Conservation (phyloP, 768 basidiomycete species). For the Termitomyces titanicus region DNA sequence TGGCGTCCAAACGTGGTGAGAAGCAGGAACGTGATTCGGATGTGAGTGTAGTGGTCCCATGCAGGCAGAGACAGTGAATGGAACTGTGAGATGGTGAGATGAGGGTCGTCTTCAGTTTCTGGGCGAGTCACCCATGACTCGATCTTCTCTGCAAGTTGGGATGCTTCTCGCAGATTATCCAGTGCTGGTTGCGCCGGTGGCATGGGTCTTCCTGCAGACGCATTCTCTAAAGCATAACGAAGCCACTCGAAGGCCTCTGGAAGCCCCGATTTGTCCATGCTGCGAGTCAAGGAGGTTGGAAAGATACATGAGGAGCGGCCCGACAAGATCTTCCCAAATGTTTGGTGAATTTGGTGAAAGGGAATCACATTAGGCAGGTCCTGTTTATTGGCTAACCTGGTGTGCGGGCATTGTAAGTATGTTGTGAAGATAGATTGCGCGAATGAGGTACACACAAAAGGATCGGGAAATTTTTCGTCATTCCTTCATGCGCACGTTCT, state of each 20-base stretch:
- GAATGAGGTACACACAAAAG: constrained; percentile 29
- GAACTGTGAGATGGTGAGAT: constrained; percentile 34
- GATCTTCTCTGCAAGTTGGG: constrained; percentile 28
- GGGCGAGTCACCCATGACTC: constrained; percentile 32
- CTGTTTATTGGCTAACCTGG: constrained; percentile 57
- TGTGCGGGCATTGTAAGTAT: neutral
- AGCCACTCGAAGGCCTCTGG: constrained; percentile 42
- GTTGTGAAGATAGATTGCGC: constrained; percentile 18
- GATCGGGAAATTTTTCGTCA: constrained; percentile 8
- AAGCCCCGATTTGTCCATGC: constrained; percentile 22
- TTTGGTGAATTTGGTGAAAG: constrained; percentile 40
- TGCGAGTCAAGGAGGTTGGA: constrained; percentile 18
- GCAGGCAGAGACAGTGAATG: constrained; percentile 27
- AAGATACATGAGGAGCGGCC: constrained; percentile 26
- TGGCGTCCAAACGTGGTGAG: constrained; percentile 36
- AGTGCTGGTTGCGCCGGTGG: neutral
- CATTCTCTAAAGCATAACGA: constrained; percentile 23
- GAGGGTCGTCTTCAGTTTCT: constrained; percentile 23
- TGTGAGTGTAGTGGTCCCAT: constrained; percentile 48
- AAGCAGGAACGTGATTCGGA: constrained; percentile 38
- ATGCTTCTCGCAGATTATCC: constrained; percentile 17
- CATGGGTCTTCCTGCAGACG: constrained; percentile 10
- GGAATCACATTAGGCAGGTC: constrained; percentile 51
- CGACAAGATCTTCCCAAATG: constrained; percentile 25
- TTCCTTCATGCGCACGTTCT: neutral